Conservation (phyloP, 2,329 filamentous ascomycete genomes). For the Penicillium sp. region DNA sequence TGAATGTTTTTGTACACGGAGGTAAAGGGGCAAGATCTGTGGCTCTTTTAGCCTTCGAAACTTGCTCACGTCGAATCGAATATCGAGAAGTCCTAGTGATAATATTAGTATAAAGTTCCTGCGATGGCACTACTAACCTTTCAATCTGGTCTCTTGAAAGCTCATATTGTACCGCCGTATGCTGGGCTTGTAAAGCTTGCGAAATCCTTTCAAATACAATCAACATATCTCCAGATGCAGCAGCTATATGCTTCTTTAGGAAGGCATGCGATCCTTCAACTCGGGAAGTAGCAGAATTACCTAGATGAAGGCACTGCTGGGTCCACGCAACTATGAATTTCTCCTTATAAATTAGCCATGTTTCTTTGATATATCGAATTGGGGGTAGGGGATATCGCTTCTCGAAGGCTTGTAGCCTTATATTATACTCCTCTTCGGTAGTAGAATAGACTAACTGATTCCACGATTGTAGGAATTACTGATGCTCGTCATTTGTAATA, state of each 20-base stretch:
- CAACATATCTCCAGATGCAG: constrained; percentile 8
- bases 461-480: constrained; percentile 6
- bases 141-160: constrained; percentile 2
- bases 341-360: constrained; percentile 11
- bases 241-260: constrained; percentile 8
- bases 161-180: not conserved
- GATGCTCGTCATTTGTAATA: not conserved
- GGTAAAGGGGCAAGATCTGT: constrained; percentile 3
- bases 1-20: not conserved
- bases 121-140: not conserved
- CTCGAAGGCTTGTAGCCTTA: not conserved
- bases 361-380: constrained; percentile 11
- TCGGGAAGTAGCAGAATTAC: constrained; percentile 6
- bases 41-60: constrained; percentile 6
- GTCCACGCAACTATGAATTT: constrained; percentile 8
- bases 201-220: constrained; percentile 5
- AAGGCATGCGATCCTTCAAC: constrained; percentile 9
- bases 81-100: constrained; percentile 7
- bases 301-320: constrained; percentile 5
- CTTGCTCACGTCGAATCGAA: constrained; percentile 11
- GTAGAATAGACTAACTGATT: constrained; percentile 7
- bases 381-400: constrained; percentile 1
- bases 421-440: constrained; percentile 2
- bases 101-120: constrained; percentile 10
- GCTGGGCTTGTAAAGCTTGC: constrained; percentile 2